Percentiles rank a stretch among this genome's conserved stretches.
Evolutionary conservation across 148 eudicot species (phyloP).

Genomic region (Vaccinium corymbosum): DNA sequence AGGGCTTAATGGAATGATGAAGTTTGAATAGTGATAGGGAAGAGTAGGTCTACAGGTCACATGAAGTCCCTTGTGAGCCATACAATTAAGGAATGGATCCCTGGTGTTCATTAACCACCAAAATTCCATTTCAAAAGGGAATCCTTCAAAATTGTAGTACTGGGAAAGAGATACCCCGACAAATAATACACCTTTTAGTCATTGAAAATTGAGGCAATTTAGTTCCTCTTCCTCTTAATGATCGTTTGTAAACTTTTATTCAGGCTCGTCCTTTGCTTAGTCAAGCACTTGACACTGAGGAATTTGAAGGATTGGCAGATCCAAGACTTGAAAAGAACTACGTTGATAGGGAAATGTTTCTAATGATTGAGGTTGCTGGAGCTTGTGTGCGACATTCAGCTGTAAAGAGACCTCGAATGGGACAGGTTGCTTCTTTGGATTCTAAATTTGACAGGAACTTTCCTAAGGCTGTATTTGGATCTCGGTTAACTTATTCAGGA

Average conservation of each 20-base stretch:
- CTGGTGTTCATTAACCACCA: background rate
- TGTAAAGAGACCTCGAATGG: conserved; percentile 78
- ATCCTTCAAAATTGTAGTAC: background rate
- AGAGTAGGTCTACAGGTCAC: conserved; percentile 2
- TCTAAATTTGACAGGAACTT: background rate
- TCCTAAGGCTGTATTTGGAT: background rate
- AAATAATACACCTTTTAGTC: background rate
- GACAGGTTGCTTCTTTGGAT: conserved; percentile 54
- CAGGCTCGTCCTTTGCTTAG: conserved; percentile 94
- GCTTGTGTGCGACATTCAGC: conserved; percentile 88
- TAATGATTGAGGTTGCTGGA: conserved; percentile 80
- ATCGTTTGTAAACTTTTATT: conserved; percentile 6
- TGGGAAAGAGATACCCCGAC: background rate
- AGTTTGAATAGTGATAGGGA: background rate
- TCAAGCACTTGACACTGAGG: conserved; percentile 56
- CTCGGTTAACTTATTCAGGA: background rate
- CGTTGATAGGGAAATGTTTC: conserved; percentile 52
- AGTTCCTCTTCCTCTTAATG: background rate
- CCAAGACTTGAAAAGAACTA: conserved; percentile 63
- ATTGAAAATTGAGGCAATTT: background rate
- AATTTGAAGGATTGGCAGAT: conserved; percentile 58
- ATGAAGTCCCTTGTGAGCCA: background rate
- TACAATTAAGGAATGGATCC: background rate
- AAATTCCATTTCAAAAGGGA: background rate
- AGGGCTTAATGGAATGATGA: background rate